Percentiles rank a stretch among this genome's conserved stretches.
Conservation (phyloP, 2,329 filamentous ascomycete genomes). For the Lasiodiplodia hormozganensis region DNA sequence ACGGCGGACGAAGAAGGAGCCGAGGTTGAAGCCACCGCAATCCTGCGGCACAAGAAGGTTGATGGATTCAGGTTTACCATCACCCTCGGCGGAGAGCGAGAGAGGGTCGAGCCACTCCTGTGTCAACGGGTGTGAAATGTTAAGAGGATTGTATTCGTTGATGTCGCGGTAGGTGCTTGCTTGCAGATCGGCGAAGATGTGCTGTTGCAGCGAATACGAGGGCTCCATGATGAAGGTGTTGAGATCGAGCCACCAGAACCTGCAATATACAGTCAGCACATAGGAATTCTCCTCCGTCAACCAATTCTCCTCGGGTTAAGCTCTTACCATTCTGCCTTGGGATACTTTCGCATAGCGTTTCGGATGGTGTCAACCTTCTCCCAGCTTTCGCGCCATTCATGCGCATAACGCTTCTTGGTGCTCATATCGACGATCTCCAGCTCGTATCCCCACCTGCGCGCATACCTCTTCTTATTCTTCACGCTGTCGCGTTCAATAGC, state of each 20-base stretch:
- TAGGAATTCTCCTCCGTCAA: neutral
- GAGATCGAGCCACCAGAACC: conserved; percentile 99
- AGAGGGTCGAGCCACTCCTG: conserved; percentile 77
- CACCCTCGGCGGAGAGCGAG: conserved; percentile 75
- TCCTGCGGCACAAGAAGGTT: conserved; percentile 92
- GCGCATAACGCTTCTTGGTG: conserved; percentile 97
- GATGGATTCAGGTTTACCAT: conserved; percentile 78
- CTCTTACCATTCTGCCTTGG: conserved; percentile 90
- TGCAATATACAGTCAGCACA: conserved; percentile 47
- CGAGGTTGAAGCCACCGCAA: conserved; percentile 94
- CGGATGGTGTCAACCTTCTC: conserved; percentile 97
- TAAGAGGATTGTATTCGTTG: conserved; percentile 93
- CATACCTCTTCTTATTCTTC: conserved; percentile 92
- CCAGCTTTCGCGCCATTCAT: conserved; percentile 99
- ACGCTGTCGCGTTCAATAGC: conserved; percentile 96
- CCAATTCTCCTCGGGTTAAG: too few relatives aligned
- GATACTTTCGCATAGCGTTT: conserved; percentile 89
- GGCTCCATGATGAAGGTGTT: conserved; percentile 99
- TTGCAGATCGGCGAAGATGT: conserved; percentile 84
- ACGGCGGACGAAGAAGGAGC: conserved; percentile 89
- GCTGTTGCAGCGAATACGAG: conserved; percentile 83
- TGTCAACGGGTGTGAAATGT: conserved; percentile 83
- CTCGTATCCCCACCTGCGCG: conserved; percentile 88
- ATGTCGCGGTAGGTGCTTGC: conserved; percentile 89
- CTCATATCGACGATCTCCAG: conserved; percentile 98